Conservation (phyloP, 306 rosid genomes). For the Lagenaria siceraria region DNA sequence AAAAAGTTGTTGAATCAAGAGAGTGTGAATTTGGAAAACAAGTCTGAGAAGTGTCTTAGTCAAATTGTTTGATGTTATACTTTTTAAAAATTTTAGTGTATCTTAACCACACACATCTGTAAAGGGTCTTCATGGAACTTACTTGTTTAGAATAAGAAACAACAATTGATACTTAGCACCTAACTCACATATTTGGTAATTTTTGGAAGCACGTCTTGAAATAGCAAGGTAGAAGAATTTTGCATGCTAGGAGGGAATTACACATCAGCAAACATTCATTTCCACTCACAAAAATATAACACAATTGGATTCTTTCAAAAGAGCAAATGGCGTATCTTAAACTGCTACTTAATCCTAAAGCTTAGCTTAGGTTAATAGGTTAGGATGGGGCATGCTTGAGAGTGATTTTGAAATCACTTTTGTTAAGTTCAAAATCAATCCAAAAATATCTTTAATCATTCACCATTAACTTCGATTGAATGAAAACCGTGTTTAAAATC, state of each 20-base stretch:
- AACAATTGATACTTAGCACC: background rate
- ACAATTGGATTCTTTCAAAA: background rate
- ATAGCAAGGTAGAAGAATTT: background rate
- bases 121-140: background rate
- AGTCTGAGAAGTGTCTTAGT: background rate
- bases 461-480: no score
- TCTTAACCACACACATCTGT: background rate
- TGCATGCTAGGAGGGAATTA: background rate
- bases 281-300: background rate
- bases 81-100: background rate
- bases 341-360: background rate
- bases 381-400: background rate
- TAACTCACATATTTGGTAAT: background rate
- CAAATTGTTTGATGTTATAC: background rate
- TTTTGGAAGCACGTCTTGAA: background rate
- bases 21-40: background rate
- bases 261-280: background rate
- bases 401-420: no score
- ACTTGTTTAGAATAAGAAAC: background rate
- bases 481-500: no score
- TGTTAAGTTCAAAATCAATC: no score
- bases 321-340: background rate
- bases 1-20: background rate
- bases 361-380: background rate
- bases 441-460: no score